Evolutionary conservation across 352 stramenopile species (phyloP), one percentile per base, ranked within the genome.

Genomic region (Phytophthora agathidicida): DNA sequence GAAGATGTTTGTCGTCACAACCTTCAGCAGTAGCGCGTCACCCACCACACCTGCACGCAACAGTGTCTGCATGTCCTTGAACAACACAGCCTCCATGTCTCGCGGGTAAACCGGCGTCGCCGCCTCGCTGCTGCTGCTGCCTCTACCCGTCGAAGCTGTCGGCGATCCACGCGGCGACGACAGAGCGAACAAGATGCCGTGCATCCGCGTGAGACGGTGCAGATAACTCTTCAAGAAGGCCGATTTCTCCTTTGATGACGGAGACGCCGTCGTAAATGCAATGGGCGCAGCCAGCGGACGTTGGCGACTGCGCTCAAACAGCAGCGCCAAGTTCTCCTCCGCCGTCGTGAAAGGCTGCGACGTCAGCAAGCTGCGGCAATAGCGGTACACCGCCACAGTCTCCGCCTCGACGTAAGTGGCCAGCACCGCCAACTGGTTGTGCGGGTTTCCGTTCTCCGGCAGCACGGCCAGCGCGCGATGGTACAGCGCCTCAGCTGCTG

Each of bases 361-460:
- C 32, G 91, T 90, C 32, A 97, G 57, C 33, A 97, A 60, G 61
- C 82, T 94, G 51, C 89, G 83, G 55, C 86, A 96, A 68, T 97
- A 97, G 17, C 88, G 80, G 47, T 97, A 97, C 20, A 97, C 87
- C 0, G 90, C 89, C 20, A 96, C 88, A 3, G 86, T 96, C 73
- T 97, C 90, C 3, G 89, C 85, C 26, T 96, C 89, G 7, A 93
- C 86, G 43, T 95, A 95, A 14, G 86, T 95, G 17, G 86, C 86
- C 7, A 95, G 60, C 53, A 95, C 86, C 1, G 86, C 86, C 36
- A 95, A 68, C 46, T 95, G 86, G 58, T 95, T 95, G 73, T 93
- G 84, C 28, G 86, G 82, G 45, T 95, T 95, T 28, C 86, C 86
- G 42, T 95, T 93, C 37, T 89, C 78, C 0, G 86, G 86, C 19